phyloP scores from a whole-genome alignment of 2,329 filamentous ascomycete genomes.

The Penicillium glabrum region DNA sequence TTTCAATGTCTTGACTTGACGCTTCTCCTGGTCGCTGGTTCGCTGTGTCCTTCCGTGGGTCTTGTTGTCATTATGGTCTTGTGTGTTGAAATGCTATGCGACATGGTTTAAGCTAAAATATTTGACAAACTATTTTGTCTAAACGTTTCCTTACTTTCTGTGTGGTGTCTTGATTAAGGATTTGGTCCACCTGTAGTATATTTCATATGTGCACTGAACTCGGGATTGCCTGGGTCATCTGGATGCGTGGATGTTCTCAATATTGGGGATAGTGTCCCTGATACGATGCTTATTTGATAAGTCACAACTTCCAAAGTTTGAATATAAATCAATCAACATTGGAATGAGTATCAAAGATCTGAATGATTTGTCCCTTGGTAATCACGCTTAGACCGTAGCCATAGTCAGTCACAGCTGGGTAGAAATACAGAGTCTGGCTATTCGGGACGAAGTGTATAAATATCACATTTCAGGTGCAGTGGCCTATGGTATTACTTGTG shows the following conservation, averaged over 20 bases:
- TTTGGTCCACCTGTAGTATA: not conserved
- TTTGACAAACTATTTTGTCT: conserved; percentile 21
- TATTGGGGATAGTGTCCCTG: not conserved
- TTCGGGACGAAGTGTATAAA: not conserved
- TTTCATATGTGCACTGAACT: not conserved
- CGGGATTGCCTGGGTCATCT: not conserved
- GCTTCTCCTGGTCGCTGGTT: not conserved
- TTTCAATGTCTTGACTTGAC: not conserved
- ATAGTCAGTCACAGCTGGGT: not conserved
- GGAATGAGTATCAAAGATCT: no score
- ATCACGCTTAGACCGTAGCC: not conserved
- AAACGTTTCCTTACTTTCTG: not conserved
- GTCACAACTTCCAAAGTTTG: no score
- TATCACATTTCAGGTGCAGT: not conserved
- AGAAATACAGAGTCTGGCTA: not conserved
- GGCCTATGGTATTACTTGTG: no score
- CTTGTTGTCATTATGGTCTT: not conserved
- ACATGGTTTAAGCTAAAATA: conserved; percentile 7
- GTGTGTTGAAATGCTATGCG: conserved; percentile 5
- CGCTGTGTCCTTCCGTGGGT: not conserved
- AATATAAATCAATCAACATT: no score
- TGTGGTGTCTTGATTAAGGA: no score
- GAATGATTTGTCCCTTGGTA: no score
- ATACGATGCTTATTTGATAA: not conserved
- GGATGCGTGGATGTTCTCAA: not conserved